Evolutionary conservation across 352 stramenopile species (phyloP).

Genomic region (Phytopythium montanum): DNA sequence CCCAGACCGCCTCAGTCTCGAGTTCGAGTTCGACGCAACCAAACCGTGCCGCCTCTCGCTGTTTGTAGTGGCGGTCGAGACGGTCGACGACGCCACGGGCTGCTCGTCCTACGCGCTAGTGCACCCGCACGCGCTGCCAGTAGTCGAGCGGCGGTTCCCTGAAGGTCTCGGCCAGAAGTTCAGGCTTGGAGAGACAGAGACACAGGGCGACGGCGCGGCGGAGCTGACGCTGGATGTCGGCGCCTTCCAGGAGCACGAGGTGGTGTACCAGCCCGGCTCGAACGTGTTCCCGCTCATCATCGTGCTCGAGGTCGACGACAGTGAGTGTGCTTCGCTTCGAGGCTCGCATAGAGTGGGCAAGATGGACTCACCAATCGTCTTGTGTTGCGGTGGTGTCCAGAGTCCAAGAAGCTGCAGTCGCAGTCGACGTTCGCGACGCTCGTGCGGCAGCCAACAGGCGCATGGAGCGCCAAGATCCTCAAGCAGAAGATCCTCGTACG

Average conservation of each 20-base stretch:
- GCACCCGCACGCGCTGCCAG: conserved; percentile 33
- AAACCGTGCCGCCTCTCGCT: conserved; percentile 68
- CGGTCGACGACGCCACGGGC: conserved; percentile 59
- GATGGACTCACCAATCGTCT: conserved; percentile 6
- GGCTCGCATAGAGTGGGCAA: background rate
- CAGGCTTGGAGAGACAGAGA: conserved; percentile 12
- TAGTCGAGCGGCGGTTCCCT: conserved; percentile 40
- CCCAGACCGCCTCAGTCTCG: conserved; percentile 28
- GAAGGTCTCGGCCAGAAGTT: conserved; percentile 58
- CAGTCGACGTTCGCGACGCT: conserved; percentile 80
- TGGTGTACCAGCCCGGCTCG: conserved; percentile 39
- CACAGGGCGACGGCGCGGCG: conserved; percentile 15
- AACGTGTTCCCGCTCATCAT: conserved; percentile 66
- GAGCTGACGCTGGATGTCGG: conserved; percentile 46
- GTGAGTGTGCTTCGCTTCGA: conserved; percentile 16
- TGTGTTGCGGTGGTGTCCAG: conserved; percentile 9
- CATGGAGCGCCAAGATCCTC: conserved; percentile 68
- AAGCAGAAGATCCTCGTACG: conserved; percentile 76
- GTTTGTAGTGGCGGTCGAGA: conserved; percentile 62
- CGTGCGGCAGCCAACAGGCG: conserved; percentile 31
- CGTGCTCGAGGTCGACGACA: conserved; percentile 55
- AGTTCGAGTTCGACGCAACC: conserved; percentile 78
- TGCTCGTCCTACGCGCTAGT: conserved; percentile 55
- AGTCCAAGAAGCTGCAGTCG: conserved; percentile 48
- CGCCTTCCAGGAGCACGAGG: conserved; percentile 28